phyloP scores from a whole-genome alignment of 2,329 filamentous ascomycete genomes.

The Zymoseptoria pseudotritici region DNA sequence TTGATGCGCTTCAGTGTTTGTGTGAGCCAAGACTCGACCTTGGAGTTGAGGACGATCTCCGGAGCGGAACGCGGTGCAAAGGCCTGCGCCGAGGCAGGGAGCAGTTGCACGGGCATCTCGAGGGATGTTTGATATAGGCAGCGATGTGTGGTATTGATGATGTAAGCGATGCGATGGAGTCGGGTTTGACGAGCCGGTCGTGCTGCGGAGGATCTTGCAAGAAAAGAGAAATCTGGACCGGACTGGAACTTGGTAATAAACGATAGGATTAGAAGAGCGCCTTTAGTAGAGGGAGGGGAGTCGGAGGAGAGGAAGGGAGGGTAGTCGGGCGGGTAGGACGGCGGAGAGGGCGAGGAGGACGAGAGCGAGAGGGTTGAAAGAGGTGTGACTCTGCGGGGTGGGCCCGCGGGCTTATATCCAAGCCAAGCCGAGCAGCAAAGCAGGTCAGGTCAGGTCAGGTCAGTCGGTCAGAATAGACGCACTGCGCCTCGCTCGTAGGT shows the following conservation, averaged over 20 bases:
- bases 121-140: slow-evolving; percentile 7
- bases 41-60: slow-evolving; percentile 86
- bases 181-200: slow-evolving; percentile 8
- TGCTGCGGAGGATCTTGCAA: slow-evolving; percentile 22
- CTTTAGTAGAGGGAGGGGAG: slow-evolving; percentile 17
- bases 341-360: slow-evolving; percentile 13
- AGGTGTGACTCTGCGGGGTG: slow-evolving; percentile 4
- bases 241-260: slow-evolving; percentile 12
- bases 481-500: slow-evolving; percentile 6
- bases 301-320: slow-evolving; percentile 16
- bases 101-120: slow-evolving; percentile 82
- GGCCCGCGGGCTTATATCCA: slow-evolving; percentile 6
- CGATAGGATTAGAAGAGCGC: slow-evolving; percentile 23
- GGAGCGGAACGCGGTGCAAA: slow-evolving; percentile 91
- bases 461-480: slow-evolving; percentile 6
- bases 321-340: slow-evolving; percentile 21
- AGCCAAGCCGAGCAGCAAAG: slow-evolving; percentile 6
- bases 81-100: slow-evolving; percentile 90
- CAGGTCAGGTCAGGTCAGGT: slow-evolving; percentile 2
- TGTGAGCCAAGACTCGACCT: slow-evolving; percentile 94
- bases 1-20: slow-evolving; percentile 96
- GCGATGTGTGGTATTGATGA: slow-evolving; percentile 16
- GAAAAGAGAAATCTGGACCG: slow-evolving; percentile 21
- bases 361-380: slow-evolving; percentile 13
- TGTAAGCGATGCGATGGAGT: slow-evolving; percentile 24